Evolutionary conservation across 1,139 yeast genomes (phyloP), one percentile per base, ranked within the genome.

Genomic region (Candida albicans): DNA sequence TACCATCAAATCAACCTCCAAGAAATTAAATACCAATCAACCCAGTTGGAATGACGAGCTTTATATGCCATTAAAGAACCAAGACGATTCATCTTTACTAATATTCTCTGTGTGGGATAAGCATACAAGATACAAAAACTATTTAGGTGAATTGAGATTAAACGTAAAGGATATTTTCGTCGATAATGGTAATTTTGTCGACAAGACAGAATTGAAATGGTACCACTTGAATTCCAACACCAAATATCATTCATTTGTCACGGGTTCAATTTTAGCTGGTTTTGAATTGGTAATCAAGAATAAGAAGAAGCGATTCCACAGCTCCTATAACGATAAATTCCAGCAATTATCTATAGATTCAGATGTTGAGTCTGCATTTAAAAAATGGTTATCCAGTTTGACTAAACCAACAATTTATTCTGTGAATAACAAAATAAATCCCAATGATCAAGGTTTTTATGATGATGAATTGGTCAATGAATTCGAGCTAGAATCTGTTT

Each of bases 61-160:
- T 6, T 39, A 54, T 1, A 44, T 77, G 1, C 73, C 72, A 0
- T 58, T 76, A 47, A 56, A 53, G 28, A 39, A 35, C 1, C 56
- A 57, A 32, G 75, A 67, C 46, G 52, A 49, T 43, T 58, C 67
- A 4, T 65, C 70, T 24, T 48, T 72, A 0, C 49, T 76, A 29
- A 54, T 57, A 1, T 50, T 76, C 22, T 59, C 71, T 2, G 68
- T 77, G 0, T 74, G 78, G 76, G 80, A 75, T 51, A 70, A 69
- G 43, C 77, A 73, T 48, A 62, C 65, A 43, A 55, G 75, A n/a
- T 62, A 65, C 50, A 68, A 67, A 52, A 72, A 68, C 43, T 82
- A 81, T 54, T 59, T 82, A 43, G 88, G 88, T 1, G 87, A 82
- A 51, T 61, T 77, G 24, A 58, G 82, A 32, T 50, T 82, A 12